A percentile compares a stretch with the other conserved stretches of the same genome.
Evolutionary conservation across 768 basidiomycete genomes (phyloP).

Genomic region (Mrakia blollopis): DNA sequence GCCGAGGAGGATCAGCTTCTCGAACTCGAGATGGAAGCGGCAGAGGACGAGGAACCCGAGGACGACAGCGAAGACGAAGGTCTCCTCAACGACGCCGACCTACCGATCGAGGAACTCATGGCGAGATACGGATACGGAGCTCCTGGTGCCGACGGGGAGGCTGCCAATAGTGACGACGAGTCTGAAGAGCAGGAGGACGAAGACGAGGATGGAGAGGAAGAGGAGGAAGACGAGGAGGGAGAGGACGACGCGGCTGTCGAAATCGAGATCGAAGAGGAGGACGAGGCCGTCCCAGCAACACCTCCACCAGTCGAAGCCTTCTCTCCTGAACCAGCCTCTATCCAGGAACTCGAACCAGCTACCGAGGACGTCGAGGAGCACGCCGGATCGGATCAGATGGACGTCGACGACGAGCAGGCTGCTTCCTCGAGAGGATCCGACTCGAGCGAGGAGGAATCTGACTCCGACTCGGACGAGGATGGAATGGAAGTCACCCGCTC

Average conservation of each 20-base stretch:
- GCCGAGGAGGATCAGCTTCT: constrained; percentile 41
- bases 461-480: not conserved
- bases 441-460: constrained; percentile 47
- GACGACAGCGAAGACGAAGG: constrained; percentile 46
- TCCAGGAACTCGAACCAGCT: not conserved
- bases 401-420: constrained; percentile 55
- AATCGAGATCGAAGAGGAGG: not conserved
- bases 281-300: not conserved
- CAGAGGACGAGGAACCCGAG: constrained; percentile 47
- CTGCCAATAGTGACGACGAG: not conserved
- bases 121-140: constrained; percentile 44
- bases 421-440: constrained; percentile 76
- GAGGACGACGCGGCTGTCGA: not conserved
- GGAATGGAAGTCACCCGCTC: not conserved
- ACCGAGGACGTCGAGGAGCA: constrained; percentile 34
- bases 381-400: constrained; percentile 53
- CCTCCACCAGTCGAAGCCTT: not conserved
- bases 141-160: not conserved
- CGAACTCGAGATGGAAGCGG: constrained; percentile 32
- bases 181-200: not conserved
- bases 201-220: not conserved
- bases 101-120: constrained; percentile 48
- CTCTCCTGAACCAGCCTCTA: constrained; percentile 16
- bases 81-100: constrained; percentile 46
- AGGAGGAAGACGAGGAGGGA: not conserved